Evolutionary conservation across 768 basidiomycete species (phyloP).

Genomic region (Mycena latifolia): DNA sequence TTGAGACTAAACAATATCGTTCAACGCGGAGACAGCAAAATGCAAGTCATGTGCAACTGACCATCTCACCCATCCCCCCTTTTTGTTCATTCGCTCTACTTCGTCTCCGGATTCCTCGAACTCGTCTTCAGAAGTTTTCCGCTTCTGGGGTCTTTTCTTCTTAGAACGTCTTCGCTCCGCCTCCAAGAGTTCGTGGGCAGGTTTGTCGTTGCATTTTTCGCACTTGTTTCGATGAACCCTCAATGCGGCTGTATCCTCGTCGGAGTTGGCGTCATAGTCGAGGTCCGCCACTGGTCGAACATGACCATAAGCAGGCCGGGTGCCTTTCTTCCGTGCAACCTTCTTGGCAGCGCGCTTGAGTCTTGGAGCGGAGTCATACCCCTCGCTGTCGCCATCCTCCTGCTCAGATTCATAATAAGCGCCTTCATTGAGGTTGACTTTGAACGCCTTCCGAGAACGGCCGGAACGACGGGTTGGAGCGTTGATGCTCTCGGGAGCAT

Average conservation of each 20-base stretch:
- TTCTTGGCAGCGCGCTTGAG: constrained; percentile 32
- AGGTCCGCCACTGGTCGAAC: constrained; percentile 56
- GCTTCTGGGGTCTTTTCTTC: constrained; percentile 57
- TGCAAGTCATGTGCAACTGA: constrained; percentile 48
- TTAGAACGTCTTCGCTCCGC: constrained; percentile 50
- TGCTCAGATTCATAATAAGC: constrained; percentile 44
- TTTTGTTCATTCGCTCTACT: constrained; percentile 56
- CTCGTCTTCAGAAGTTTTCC: constrained; percentile 57
- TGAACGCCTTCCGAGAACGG: constrained; percentile 55
- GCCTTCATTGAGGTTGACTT: constrained; percentile 50
- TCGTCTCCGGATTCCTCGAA: constrained; percentile 69
- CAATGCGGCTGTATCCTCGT: constrained; percentile 68
- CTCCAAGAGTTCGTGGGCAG: constrained; percentile 67
- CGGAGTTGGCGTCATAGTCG: constrained; percentile 62
- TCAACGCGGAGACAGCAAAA: constrained; percentile 24
- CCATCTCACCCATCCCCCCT: constrained; percentile 92
- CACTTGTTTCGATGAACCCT: constrained; percentile 73
- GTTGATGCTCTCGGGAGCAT: constrained; percentile 36
- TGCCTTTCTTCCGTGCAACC: constrained; percentile 40
- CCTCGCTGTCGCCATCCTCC: constrained; percentile 49
- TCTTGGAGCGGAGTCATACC: constrained; percentile 29
- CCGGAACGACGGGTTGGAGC: constrained; percentile 59
- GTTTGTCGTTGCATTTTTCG: constrained; percentile 76
- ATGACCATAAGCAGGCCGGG: constrained; percentile 58
- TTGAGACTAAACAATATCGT: constrained; percentile 64